These are phyloP conservation scores for Clitopilus passeckerianus DNA, from an alignment of 768 basidiomycete species.

Conservation along the genomic window DNA sequence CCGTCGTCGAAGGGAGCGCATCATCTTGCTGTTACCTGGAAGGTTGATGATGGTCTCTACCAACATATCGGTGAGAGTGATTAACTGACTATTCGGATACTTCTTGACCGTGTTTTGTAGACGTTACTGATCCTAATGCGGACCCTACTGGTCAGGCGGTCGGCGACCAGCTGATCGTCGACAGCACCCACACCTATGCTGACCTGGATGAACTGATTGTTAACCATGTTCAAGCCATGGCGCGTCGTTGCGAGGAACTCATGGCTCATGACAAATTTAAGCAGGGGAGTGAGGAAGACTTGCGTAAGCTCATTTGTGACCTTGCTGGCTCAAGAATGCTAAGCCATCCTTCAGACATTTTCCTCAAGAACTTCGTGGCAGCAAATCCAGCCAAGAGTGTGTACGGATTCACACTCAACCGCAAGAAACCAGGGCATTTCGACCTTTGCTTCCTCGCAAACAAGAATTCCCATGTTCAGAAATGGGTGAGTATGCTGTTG, in stretches of 20 bases:
- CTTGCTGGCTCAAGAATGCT: not conserved
- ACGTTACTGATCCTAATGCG: slow-evolving; percentile 77
- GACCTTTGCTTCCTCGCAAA: slow-evolving; percentile 91
- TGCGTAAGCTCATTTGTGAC: slow-evolving; percentile 71
- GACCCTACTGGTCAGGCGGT: slow-evolving; percentile 66
- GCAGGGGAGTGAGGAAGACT: slow-evolving; percentile 78
- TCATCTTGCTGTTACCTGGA: slow-evolving; percentile 98
- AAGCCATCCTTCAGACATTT: slow-evolving; percentile 53
- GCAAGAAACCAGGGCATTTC: slow-evolving; percentile 89
- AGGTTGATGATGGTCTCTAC: slow-evolving; percentile 92
- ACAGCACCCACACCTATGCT: slow-evolving; percentile 75
- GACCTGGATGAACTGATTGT: slow-evolving; percentile 97
- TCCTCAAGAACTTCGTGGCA: slow-evolving; percentile 83
- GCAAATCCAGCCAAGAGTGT: slow-evolving; percentile 94
- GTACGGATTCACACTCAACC: slow-evolving; percentile 92
- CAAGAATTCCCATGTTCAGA: slow-evolving; percentile 84
- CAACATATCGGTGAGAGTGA: slow-evolving; percentile 84
- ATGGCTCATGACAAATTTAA: slow-evolving; percentile 97
- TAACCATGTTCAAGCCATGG: slow-evolving; percentile 93
- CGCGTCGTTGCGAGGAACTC: slow-evolving; percentile 88
- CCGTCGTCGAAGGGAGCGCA: slow-evolving; percentile 92
- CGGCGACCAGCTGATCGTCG: slow-evolving; percentile 65
- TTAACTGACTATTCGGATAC: not conserved
- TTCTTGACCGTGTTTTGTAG: slow-evolving; percentile 28
- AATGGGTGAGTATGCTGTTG: slow-evolving; percentile 67